Conservation (phyloP, 2,329 filamentous ascomycete species). For the Akanthomyces dipterigenus region DNA sequence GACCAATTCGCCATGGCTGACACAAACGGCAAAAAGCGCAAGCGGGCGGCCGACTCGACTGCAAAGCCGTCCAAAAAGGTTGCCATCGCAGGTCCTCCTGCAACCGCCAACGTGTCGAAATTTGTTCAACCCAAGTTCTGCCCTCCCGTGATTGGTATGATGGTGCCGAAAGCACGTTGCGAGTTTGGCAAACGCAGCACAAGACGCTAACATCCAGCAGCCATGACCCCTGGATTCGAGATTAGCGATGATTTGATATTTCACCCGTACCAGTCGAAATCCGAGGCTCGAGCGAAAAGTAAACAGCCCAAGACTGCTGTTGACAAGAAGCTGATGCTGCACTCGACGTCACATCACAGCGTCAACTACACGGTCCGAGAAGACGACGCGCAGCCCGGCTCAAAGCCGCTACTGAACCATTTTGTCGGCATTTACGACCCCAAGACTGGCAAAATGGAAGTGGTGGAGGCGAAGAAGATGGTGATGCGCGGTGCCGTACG, state of each 20-base stretch:
- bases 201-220: slow-evolving; percentile 22
- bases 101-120: slow-evolving; percentile 39
- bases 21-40: slow-evolving; percentile 44
- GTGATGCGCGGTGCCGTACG: slow-evolving; percentile 51
- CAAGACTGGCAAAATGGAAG: slow-evolving; percentile 49
- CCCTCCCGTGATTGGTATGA: slow-evolving; percentile 48
- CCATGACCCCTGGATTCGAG: slow-evolving; percentile 29
- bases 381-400: slow-evolving; percentile 24
- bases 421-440: slow-evolving; percentile 61
- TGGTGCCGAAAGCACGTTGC: neutral
- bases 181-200: neutral
- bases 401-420: slow-evolving; percentile 45
- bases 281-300: slow-evolving; percentile 24
- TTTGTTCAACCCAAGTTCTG: slow-evolving; percentile 38
- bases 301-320: slow-evolving; percentile 35
- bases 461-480: slow-evolving; percentile 60
- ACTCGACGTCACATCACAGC: slow-evolving; percentile 49
- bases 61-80: slow-evolving; percentile 46
- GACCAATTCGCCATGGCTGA: slow-evolving; percentile 29
- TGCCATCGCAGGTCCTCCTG: slow-evolving; percentile 34
- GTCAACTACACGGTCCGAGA: slow-evolving; percentile 56
- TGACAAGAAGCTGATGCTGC: slow-evolving; percentile 46
- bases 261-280: slow-evolving; percentile 40
- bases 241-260: slow-evolving; percentile 34
- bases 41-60: slow-evolving; percentile 37